Base-by-base conservation (phyloP, 352 stramenopile genomes). In the Plasmopara halstedii region DNA sequence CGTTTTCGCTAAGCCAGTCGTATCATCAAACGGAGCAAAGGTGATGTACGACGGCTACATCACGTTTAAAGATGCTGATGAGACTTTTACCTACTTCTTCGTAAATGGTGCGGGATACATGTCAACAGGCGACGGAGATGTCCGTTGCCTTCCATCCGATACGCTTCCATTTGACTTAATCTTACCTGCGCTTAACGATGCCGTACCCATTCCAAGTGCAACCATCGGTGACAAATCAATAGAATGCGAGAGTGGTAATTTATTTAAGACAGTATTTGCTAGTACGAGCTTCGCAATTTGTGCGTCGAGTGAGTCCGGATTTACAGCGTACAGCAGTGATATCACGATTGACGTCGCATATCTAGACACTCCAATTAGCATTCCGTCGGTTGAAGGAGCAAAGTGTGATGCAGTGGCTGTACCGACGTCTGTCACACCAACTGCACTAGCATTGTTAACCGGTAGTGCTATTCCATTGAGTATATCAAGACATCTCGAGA, bases 1-100 rank as follows among this genome's bases (percentile, higher is more conserved):
- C 18, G 29, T 73, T 2, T 64, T 67, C 23, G 67, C 55, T 0
- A 64, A 56, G 2, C 67, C 56, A 1, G 38, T 70, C 21, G 37
- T 64, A 18, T 59, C 47, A 0, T 14, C 15, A 2, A 31, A 56
- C 10, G 44, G 46, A 9, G 15, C n/a, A 7, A 44, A 10, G 13
- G 54, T 76, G 6, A 22, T 64, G 2, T 76, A 66, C 33, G 48
- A 71, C 35, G 55, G 49, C 14, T 59, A 58, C 26, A 40, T 58
- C 6, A 47, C 45, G 9, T 55, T 65, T 29, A 13, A 44, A 6
- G 49, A 65, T 0, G 52, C 48, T 9, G 36, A 23, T 32, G 43
- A 15, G 2, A 43, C 26, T 2, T 51, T 58, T 19, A 66, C 44
- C 13, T 73, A 70, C 25, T 46, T 46, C 3, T 49, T 62, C 19